Evolutionary conservation across 2,329 filamentous ascomycete genomes (phyloP).

Genomic region (Phyllosticta capitalensis): DNA sequence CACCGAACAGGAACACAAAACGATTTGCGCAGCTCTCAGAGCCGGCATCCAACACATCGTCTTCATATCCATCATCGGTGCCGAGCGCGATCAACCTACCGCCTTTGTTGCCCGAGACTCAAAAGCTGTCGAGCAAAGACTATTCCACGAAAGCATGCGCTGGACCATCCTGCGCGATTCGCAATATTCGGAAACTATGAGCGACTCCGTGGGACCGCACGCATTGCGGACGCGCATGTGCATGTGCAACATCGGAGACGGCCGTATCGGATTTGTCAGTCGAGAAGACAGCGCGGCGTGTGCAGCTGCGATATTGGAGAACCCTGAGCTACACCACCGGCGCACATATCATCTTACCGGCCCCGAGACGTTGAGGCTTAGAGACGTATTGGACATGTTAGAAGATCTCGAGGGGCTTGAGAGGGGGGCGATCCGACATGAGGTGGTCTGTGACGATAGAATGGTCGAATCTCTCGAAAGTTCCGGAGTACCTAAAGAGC

Average conservation of each 20-base stretch:
- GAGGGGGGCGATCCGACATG: not conserved
- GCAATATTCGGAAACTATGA: conserved; percentile 6
- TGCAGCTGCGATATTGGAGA: not conserved
- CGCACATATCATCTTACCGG: conserved; percentile 2
- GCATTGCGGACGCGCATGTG: not conserved
- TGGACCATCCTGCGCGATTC: conserved; percentile 8
- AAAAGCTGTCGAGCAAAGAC: conserved; percentile 4
- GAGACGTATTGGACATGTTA: not conserved
- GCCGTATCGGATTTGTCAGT: conserved; percentile 1
- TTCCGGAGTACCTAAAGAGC: not conserved
- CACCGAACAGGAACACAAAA: conserved; percentile 1
- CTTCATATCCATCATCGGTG: conserved; percentile 6
- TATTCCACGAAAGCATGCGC: not conserved
- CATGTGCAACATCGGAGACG: not conserved
- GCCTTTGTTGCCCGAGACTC: conserved; percentile 6
- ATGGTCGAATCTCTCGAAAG: not conserved
- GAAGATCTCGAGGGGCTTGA: not conserved
- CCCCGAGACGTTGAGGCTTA: conserved; percentile 3
- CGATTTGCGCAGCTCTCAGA: not conserved
- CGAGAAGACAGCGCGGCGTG: conserved; percentile 3
- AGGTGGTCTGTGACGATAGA: not conserved
- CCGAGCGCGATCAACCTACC: not conserved
- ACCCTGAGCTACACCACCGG: not conserved
- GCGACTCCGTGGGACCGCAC: not conserved
- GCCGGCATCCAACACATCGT: conserved; percentile 1